Evolutionary conservation across 2,329 filamentous ascomycete species (phyloP).

Genomic region (Colletotrichum abscissum): DNA sequence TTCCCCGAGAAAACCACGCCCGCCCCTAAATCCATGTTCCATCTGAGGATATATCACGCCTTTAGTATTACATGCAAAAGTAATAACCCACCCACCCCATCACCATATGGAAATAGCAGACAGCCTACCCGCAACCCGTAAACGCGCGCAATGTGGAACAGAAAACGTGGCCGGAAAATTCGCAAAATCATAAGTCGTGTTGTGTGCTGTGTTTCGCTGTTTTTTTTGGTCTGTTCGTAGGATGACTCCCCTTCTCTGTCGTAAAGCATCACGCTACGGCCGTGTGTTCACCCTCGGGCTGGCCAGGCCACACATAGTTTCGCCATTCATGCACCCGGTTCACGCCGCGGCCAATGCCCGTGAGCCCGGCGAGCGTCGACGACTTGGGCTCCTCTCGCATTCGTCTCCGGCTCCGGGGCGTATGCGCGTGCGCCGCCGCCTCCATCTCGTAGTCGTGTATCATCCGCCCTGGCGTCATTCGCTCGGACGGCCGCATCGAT

Average conservation of each 20-base stretch:
- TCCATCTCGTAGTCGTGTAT: conserved; percentile 48
- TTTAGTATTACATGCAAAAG: conserved; percentile 26
- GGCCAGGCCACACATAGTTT: conserved; percentile 57
- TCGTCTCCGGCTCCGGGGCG: conserved; percentile 43
- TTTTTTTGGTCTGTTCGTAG: neutral
- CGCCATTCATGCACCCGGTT: conserved; percentile 62
- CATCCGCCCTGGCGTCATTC: conserved; percentile 42
- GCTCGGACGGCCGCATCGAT: conserved; percentile 44
- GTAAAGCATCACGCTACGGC: conserved; percentile 9
- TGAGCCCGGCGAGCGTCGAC: conserved; percentile 61
- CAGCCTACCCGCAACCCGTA: neutral
- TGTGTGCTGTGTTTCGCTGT: conserved; percentile 9
- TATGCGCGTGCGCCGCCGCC: conserved; percentile 42
- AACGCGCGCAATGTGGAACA: conserved; percentile 9
- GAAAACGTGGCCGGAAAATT: conserved; percentile 2
- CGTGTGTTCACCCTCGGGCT: conserved; percentile 46
- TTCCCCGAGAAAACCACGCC: neutral
- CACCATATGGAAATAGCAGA: neutral
- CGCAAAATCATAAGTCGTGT: conserved; percentile 11
- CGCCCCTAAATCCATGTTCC: neutral
- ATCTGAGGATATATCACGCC: conserved; percentile 15
- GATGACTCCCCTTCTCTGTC: neutral
- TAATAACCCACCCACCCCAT: conserved; percentile 1
- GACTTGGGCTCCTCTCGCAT: conserved; percentile 45
- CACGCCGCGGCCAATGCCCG: conserved; percentile 56